These are phyloP conservation scores for Pascua sp. DNA, from an alignment of 1,284 basidiomycete genomes.

Conservation along the genomic window DNA sequence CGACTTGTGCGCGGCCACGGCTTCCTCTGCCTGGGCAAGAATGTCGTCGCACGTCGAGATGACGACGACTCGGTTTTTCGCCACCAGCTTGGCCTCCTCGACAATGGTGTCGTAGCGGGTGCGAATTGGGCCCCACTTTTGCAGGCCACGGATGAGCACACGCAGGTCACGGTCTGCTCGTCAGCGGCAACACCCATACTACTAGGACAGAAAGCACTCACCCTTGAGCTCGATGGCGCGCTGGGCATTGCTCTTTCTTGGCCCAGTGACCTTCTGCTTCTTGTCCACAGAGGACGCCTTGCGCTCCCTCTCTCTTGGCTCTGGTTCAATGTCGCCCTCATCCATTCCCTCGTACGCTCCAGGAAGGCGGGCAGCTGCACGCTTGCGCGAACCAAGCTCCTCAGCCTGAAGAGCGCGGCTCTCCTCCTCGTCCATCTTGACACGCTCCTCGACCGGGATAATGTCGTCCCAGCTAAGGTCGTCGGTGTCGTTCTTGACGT, in stretches of 20 bases:
- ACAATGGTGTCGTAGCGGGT: slow-evolving; percentile 93
- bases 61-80: slow-evolving; percentile 92
- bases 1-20: slow-evolving; percentile 78
- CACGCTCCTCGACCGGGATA: slow-evolving; percentile 88
- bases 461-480: slow-evolving; percentile 99
- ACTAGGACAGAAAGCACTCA: slow-evolving; percentile 19
- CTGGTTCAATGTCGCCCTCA: slow-evolving; percentile 62
- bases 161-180: slow-evolving; percentile 81
- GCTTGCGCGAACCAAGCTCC: slow-evolving; percentile 61
- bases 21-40: slow-evolving; percentile 76
- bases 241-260: slow-evolving; percentile 66
- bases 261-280: slow-evolving; percentile 36
- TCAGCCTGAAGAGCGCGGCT: slow-evolving; percentile 51
- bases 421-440: slow-evolving; percentile 79
- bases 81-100: slow-evolving; percentile 83
- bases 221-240: slow-evolving; percentile 89
- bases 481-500: slow-evolving; percentile 73
- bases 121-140: slow-evolving; percentile 96
- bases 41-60: slow-evolving; percentile 90
- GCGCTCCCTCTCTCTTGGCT: slow-evolving; percentile 45
- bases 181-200: slow-evolving; percentile 4
- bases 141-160: slow-evolving; percentile 89
- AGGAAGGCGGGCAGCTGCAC: slow-evolving; percentile 67
- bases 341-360: slow-evolving; percentile 87
- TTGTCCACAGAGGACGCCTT: slow-evolving; percentile 52